These are phyloP conservation scores for Angomonas ambiguus DNA, from an alignment of 208 protist species.

Conservation along the genomic window DNA sequence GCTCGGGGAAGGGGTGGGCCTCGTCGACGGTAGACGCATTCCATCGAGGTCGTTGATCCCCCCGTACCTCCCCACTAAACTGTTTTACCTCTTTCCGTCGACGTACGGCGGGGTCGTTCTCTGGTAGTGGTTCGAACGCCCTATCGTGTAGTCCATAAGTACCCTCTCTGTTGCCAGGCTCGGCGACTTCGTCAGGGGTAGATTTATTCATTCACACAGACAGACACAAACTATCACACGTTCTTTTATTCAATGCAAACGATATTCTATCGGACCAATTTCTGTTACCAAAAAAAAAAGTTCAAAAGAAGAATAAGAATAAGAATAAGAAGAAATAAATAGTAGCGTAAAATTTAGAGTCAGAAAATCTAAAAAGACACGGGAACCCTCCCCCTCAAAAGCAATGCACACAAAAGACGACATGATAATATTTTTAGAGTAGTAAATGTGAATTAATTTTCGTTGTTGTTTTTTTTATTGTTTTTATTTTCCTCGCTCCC, in stretches of 20 bases:
- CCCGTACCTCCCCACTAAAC: slow-evolving; percentile 25
- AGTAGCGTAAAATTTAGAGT: too few species aligned
- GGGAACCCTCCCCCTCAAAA: too few species aligned
- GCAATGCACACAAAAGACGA: not conserved
- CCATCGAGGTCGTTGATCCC: slow-evolving; percentile 39
- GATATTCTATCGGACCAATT: not conserved
- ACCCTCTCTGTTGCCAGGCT: not conserved
- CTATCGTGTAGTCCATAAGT: slow-evolving; percentile 31
- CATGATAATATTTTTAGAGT: not conserved
- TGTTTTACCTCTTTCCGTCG: slow-evolving; percentile 43
- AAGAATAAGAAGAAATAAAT: too few species aligned
- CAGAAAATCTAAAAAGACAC: too few species aligned
- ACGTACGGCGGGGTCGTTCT: slow-evolving; percentile 9
- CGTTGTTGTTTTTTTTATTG: not conserved
- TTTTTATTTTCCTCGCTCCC: not conserved
- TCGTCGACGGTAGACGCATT: slow-evolving; percentile 62
- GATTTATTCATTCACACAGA: not conserved
- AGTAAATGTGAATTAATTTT: not conserved
- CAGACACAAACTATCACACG: too few species aligned
- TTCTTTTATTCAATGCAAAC: too few species aligned
- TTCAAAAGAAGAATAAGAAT: not conserved
- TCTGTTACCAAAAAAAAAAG: not conserved
- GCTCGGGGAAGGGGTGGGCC: slow-evolving; percentile 73
- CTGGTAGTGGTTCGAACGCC: slow-evolving; percentile 47
- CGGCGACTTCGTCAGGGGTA: not conserved